These are phyloP conservation scores for Epichloe bromicola DNA, from an alignment of 2,329 filamentous ascomycete species.

Conservation along the genomic window DNA sequence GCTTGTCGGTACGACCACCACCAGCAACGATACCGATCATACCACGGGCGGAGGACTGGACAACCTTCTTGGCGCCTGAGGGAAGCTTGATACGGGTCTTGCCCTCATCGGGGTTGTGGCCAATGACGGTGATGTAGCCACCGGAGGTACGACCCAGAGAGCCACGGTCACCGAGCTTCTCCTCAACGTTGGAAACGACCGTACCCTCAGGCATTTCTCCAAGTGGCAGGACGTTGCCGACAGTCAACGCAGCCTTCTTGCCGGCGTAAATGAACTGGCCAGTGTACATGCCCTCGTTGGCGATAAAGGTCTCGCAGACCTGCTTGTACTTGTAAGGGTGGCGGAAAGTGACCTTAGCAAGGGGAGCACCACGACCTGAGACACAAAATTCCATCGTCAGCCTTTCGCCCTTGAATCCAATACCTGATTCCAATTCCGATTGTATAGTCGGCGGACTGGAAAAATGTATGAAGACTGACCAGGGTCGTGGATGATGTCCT, in stretches of 20 bases:
- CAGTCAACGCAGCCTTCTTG: constrained; percentile 93
- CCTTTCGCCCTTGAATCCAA: neutral
- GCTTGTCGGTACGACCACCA: constrained; percentile 99
- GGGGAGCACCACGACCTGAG: constrained; percentile 77
- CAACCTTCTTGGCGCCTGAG: constrained; percentile 97
- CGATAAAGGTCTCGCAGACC: constrained; percentile 98
- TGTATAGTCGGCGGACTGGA: neutral
- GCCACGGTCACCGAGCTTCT: constrained; percentile 96
- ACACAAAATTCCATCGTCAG: constrained; percentile 14
- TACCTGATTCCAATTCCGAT: neutral
- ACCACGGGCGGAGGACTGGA: constrained; percentile 81
- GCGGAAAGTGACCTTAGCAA: constrained; percentile 93
- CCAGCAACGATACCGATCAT: constrained; percentile 99
- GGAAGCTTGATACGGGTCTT: constrained; percentile 99
- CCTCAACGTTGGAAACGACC: constrained; percentile 97
- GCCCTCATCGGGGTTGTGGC: constrained; percentile 97
- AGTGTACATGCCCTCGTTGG: constrained; percentile 99
- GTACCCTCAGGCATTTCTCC: constrained; percentile 96
- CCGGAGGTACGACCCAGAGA: constrained; percentile 91
- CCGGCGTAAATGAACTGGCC: constrained; percentile 99
- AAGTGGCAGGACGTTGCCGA: constrained; percentile 95
- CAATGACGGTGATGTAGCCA: constrained; percentile 97
- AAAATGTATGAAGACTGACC: constrained; percentile 33
- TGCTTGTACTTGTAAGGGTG: constrained; percentile 98
- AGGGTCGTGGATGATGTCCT: constrained; percentile 98